Conservation (phyloP, 768 basidiomycete species). For the Hortiboletus campestris region DNA sequence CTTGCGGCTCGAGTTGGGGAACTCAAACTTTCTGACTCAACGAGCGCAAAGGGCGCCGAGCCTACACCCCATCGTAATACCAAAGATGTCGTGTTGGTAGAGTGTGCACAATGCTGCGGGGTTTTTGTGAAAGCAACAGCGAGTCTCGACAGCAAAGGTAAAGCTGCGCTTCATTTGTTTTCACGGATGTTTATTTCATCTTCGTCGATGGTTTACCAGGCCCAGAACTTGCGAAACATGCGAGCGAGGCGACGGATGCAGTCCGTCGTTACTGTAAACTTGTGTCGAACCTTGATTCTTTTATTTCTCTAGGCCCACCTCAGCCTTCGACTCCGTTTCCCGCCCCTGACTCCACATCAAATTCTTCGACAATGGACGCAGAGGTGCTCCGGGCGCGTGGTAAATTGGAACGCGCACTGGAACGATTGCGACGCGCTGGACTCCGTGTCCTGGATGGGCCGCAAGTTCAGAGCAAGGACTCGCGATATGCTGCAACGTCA, state of each 20-base stretch:
- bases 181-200: neutral
- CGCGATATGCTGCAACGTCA: conserved; percentile 12
- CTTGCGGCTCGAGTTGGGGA: conserved; percentile 16
- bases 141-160: conserved; percentile 26
- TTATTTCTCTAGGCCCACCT: neutral
- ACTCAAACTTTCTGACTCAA: conserved; percentile 19
- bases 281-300: conserved; percentile 9
- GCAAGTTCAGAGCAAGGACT: conserved; percentile 7
- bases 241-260: conserved; percentile 15
- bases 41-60: neutral
- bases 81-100: conserved; percentile 24
- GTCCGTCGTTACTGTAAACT: conserved; percentile 22
- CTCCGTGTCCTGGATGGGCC: conserved; percentile 45
- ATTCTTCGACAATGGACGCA: conserved; percentile 1
- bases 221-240: conserved; percentile 19
- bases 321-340: neutral
- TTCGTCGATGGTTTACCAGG: conserved; percentile 4
- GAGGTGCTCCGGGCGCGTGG: conserved; percentile 36
- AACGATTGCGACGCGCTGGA: conserved; percentile 52
- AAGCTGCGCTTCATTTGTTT: neutral
- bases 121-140: conserved; percentile 46
- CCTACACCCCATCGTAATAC: neutral
- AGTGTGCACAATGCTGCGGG: conserved; percentile 42
- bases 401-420: conserved; percentile 62
- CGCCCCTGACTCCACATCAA: neutral